A percentile compares a stretch with the other conserved stretches of the same genome.
These are phyloP conservation scores for Punctularia strigosozonata DNA, from an alignment of 768 basidiomycete species.

Conservation along the genomic window DNA sequence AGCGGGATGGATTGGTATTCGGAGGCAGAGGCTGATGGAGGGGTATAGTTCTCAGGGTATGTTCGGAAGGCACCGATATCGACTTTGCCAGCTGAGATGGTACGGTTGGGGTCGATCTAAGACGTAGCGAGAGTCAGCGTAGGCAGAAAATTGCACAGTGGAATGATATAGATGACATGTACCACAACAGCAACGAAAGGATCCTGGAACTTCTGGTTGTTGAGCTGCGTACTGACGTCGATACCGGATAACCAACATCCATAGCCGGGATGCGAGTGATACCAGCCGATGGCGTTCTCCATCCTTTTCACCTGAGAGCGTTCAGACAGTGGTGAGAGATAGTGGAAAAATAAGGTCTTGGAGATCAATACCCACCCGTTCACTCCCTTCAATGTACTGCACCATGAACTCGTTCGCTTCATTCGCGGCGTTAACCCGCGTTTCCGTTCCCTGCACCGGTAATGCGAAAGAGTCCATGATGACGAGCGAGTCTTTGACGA, in stretches of 20 bases:
- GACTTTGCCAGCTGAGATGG: slow-evolving; percentile 95
- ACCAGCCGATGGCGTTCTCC: slow-evolving; percentile 93
- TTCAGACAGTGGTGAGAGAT: neutral
- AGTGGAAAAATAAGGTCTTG: neutral
- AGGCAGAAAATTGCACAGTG: slow-evolving; percentile 1
- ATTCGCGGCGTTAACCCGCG: slow-evolving; percentile 89
- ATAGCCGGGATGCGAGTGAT: slow-evolving; percentile 97
- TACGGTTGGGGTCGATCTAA: slow-evolving; percentile 96
- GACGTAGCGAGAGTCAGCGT: neutral
- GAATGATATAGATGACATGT: slow-evolving; percentile 17
- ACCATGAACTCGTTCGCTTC: slow-evolving; percentile 99
- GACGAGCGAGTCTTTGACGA: slow-evolving; percentile 63
- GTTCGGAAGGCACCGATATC: slow-evolving; percentile 99
- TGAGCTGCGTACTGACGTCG: slow-evolving; percentile 94
- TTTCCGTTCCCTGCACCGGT: slow-evolving; percentile 97
- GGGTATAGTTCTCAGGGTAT: slow-evolving; percentile 91
- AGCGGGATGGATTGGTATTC: slow-evolving; percentile 96
- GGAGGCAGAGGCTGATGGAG: slow-evolving; percentile 52
- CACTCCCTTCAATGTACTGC: slow-evolving; percentile 72
- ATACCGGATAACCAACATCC: slow-evolving; percentile 99
- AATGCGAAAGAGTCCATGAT: slow-evolving; percentile 96
- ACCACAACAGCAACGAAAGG: slow-evolving; percentile 97
- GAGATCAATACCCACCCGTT: slow-evolving; percentile 40
- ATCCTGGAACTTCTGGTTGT: slow-evolving; percentile 90
- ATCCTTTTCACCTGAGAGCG: slow-evolving; percentile 58